Evolutionary conservation across 345 rosid species (phyloP), one percentile per base, ranked within the genome.

Genomic region (Ceriops tagal): DNA sequence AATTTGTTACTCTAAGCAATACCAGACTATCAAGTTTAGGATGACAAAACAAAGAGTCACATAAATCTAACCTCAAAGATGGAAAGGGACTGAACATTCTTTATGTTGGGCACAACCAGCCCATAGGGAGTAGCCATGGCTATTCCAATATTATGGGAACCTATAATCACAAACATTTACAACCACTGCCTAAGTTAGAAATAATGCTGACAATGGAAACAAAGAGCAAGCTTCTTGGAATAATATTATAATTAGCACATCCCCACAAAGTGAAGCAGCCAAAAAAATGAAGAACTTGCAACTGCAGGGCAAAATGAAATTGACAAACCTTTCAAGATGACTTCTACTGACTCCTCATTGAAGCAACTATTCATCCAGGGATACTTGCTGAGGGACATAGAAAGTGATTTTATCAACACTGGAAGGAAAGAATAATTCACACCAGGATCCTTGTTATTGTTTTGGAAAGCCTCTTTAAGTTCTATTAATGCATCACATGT

Each of bases 41-140:
- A 27, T 24, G 11, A 56, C 15, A 56, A 16, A 16, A 51, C 35
- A 31, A 60, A 27, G 46, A 67, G 39, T 64, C 31, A 24, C 57
- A 28, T 26, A 16, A 43, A 68, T 75, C 83, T 59, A 22, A 89
- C 92, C 96, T 89, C 91, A 72, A 86, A 76, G 73, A 91, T 68
- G 58, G 96, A 89, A 68, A 88, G 87, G 59, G 88, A 76, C 74
- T 89, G 95, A 63, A 88, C 95, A 80, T 91, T 93, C 89, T 91
- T 93, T 76, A 93, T 85, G 75, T 88, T 91, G 2, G 98, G 98
- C 61, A 91, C 98, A 8, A 87, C 97, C 8, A 93, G 87, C 11
- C 98, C 98, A 53, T 74, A 67, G 35, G 92, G 89, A 68, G 96
- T 91, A 79, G 95, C 96, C 95, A 93, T 93, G 49, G 98, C 98